phyloP scores from a whole-genome alignment of 352 stramenopile genomes.

The Globisporangium takayamanum region DNA sequence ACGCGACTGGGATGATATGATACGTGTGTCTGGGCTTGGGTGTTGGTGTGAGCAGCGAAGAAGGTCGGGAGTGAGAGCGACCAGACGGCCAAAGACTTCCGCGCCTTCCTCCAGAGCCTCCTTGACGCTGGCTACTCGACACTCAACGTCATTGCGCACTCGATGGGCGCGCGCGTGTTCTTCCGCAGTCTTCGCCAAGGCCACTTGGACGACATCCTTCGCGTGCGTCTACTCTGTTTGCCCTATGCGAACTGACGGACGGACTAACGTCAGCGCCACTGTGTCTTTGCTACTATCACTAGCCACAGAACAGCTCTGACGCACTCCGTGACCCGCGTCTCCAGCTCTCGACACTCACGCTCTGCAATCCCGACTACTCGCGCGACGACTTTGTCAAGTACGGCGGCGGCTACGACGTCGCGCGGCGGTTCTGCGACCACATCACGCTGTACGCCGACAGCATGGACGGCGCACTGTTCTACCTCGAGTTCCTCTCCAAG shows the following conservation, averaged over 20 bases:
- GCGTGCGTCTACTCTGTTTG: slow-evolving; percentile 2
- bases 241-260: not conserved
- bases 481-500: slow-evolving; percentile 47
- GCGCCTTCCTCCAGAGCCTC: slow-evolving; percentile 22
- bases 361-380: slow-evolving; percentile 79
- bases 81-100: slow-evolving; percentile 22
- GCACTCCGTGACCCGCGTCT: not conserved
- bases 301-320: slow-evolving; percentile 7
- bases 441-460: slow-evolving; percentile 77
- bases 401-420: slow-evolving; percentile 42
- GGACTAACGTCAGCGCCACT: too few relatives aligned
- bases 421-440: slow-evolving; percentile 46
- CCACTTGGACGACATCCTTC: slow-evolving; percentile 22
- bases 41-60: slow-evolving; percentile 13
- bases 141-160: slow-evolving; percentile 33
- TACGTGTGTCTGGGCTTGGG: too few relatives aligned
- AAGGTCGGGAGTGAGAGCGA: slow-evolving; percentile 22
- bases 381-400: slow-evolving; percentile 53
- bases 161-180: slow-evolving; percentile 34
- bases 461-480: slow-evolving; percentile 15
- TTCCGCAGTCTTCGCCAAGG: slow-evolving; percentile 18
- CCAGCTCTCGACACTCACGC: slow-evolving; percentile 47
- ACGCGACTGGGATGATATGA: too few relatives aligned
- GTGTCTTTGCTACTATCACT: too few relatives aligned
- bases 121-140: slow-evolving; percentile 27